Evolutionary conservation across 2,329 filamentous ascomycete species (phyloP), one percentile per base, ranked within the genome.

Genomic region (Fusarium redolens): DNA sequence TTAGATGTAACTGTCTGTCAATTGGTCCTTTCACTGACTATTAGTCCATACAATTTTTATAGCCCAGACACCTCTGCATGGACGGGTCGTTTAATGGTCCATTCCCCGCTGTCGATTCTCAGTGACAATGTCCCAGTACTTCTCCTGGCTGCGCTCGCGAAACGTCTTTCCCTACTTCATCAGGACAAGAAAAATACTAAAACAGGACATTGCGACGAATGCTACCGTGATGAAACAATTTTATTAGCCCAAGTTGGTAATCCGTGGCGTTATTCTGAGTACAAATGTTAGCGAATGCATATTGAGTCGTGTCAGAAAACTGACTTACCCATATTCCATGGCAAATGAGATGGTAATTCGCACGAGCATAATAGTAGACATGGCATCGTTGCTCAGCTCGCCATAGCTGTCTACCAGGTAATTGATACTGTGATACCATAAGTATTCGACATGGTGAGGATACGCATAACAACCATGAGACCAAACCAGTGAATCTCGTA

Each of bases 391-490:
- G 4, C 79, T 78, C 9, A 85, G 77, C 11, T 84, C 83, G 37
- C 80, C 79, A 67, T 83, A 85, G 20, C 79, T 79, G 63, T 85
- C 83, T 55, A 85, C 79, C 15, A 81, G 65, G 56, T 85, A 85
- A 25, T 80, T 79, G 20, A 85, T 78, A 33, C 79, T 78, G 82
- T 80, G 31, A 82, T 51, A 11, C 83, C 82, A 20, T 80, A 74
- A 4, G 80, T 79, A 37, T 77, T 79, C 4, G 78, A 78, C 81
- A 79, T 0, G 79, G 77, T 0, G 81, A 77, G 4, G 75, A 72
- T 7, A 35, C 79, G 78, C 80, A 84, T 84, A 43, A 80, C 82
- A 48, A 84, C 78, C 5, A 84, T 72, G 6, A 83, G 77, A 3
- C 81, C 82, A 44, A 84, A 82, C 82, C 82, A 84, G 54, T 85